Conservation (phyloP, 345 rosid genomes). For the Syzygium aqueum region DNA sequence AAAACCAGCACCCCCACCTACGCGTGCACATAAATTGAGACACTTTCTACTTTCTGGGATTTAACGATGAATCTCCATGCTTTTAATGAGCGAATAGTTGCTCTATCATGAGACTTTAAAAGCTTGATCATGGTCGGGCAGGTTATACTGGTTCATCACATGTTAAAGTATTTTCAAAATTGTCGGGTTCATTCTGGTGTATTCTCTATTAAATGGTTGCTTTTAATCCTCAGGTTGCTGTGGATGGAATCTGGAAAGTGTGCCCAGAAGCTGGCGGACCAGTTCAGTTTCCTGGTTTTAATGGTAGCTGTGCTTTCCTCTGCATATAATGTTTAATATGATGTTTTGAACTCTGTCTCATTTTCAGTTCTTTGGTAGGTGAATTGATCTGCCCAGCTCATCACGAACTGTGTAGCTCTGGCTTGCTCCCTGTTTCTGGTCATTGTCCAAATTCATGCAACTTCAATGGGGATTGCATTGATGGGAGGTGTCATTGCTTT, state of each 20-base stretch:
- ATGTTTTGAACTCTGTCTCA: not conserved
- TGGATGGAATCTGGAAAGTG: constrained; percentile 88
- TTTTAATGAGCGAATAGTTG: not conserved
- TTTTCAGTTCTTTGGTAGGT: constrained; percentile 42
- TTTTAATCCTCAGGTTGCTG: constrained; percentile 63
- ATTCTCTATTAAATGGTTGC: not conserved
- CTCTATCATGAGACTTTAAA: not conserved
- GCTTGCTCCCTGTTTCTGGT: constrained; percentile 46
- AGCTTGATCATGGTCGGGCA: not conserved
- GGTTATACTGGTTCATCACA: not conserved
- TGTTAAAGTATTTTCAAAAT: not conserved
- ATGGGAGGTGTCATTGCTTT: constrained; percentile 81
- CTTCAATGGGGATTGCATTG: constrained; percentile 88
- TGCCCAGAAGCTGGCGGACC: constrained; percentile 91
- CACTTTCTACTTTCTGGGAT: not conserved
- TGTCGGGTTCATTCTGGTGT: not conserved
- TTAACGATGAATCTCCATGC: not conserved
- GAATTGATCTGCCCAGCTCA: constrained; percentile 86
- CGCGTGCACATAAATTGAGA: not conserved
- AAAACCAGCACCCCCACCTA: not conserved
- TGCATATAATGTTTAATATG: not conserved
- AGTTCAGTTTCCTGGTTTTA: constrained; percentile 81
- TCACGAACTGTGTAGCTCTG: constrained; percentile 72
- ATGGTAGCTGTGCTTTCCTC: constrained; percentile 33
- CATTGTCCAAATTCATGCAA: constrained; percentile 77